Percentiles rank a stretch among this genome's conserved stretches.
These are phyloP conservation scores for Pachysandra terminalis DNA, from an alignment of 164 flowering plant genomes.

Conservation along the genomic window DNA sequence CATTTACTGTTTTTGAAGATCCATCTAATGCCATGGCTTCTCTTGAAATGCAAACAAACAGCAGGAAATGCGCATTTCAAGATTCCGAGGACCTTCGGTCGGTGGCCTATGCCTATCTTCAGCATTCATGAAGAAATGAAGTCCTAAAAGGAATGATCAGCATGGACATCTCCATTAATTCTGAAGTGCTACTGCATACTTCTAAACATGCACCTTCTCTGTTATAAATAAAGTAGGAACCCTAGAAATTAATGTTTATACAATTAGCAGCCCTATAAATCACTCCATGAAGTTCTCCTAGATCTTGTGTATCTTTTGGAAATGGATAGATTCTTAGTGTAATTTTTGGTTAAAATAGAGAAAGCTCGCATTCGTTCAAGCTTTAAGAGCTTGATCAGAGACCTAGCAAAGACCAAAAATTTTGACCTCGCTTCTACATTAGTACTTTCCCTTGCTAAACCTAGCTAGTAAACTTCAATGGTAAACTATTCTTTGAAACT, in stretches of 20 bases:
- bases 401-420: conserved; percentile 9
- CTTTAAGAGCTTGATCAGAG: conserved; percentile 5
- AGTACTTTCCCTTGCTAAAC: not conserved
- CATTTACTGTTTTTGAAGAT: conserved; percentile 41
- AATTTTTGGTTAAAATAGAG: not conserved
- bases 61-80: conserved; percentile 51
- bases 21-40: conserved; percentile 44
- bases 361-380: not conserved
- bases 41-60: conserved; percentile 38
- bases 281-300: conserved; percentile 18
- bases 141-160: not conserved
- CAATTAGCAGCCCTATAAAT: conserved; percentile 11
- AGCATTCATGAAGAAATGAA: conserved; percentile 28
- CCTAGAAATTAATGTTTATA: conserved; percentile 32
- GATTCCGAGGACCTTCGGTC: conserved; percentile 66
- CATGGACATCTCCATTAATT: conserved; percentile 20
- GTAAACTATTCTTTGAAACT: not conserved
- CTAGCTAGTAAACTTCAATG: not conserved
- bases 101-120: conserved; percentile 52
- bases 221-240: conserved; percentile 26
- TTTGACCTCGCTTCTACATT: conserved; percentile 8
- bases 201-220: conserved; percentile 19
- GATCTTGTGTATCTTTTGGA: conserved; percentile 23
- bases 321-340: conserved; percentile 18
- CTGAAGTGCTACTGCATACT: conserved; percentile 26